A percentile compares a stretch with the other conserved stretches of the same genome.
Evolutionary conservation across 768 basidiomycete genomes (phyloP).

Genomic region (Clitopilus hobsonii): DNA sequence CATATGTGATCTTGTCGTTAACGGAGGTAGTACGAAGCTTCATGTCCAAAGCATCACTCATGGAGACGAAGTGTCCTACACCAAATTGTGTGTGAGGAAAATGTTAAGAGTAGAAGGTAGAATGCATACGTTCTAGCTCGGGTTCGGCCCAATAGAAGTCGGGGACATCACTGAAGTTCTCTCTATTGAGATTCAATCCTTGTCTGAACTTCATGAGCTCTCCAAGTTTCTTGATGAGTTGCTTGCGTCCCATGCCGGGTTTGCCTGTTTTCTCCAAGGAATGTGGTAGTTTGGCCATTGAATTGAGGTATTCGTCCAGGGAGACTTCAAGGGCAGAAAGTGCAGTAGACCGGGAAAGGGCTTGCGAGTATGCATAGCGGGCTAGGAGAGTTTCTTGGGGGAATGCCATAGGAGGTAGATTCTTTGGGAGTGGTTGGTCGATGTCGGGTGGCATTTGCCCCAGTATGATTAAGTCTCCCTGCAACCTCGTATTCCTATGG

Average conservation of each 20-base stretch:
- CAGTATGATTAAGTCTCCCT: conserved; percentile 89
- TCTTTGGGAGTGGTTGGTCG: conserved; percentile 36
- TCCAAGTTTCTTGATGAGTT: conserved; percentile 89
- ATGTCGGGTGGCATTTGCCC: conserved; percentile 65
- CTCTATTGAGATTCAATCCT: conserved; percentile 82
- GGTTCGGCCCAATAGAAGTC: conserved; percentile 97
- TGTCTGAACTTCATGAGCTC: conserved; percentile 90
- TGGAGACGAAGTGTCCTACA: conserved; percentile 75
- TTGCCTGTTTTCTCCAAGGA: conserved; percentile 75
- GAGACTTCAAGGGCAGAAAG: conserved; percentile 84
- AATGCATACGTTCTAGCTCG: conserved; percentile 67
- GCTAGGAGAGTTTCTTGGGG: conserved; percentile 74
- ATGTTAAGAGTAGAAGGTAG: too few relatives aligned
- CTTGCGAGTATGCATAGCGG: conserved; percentile 89
- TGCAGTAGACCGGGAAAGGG: conserved; percentile 83
- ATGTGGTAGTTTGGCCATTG: conserved; percentile 76
- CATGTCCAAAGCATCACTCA: conserved; percentile 85
- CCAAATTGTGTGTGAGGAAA: too few relatives aligned
- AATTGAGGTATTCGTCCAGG: conserved; percentile 77
- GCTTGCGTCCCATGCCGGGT: conserved; percentile 75
- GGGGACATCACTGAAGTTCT: conserved; percentile 85
- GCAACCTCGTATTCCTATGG: conserved; percentile 74
- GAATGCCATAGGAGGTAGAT: conserved; percentile 48
- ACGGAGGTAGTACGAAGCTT: conserved; percentile 73
- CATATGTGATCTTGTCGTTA: conserved; percentile 91